Percentiles rank a stretch among this genome's conserved stretches.
These are phyloP conservation scores for Colletotrichum noveboracense DNA, from an alignment of 2,329 filamentous ascomycete species.

Conservation along the genomic window DNA sequence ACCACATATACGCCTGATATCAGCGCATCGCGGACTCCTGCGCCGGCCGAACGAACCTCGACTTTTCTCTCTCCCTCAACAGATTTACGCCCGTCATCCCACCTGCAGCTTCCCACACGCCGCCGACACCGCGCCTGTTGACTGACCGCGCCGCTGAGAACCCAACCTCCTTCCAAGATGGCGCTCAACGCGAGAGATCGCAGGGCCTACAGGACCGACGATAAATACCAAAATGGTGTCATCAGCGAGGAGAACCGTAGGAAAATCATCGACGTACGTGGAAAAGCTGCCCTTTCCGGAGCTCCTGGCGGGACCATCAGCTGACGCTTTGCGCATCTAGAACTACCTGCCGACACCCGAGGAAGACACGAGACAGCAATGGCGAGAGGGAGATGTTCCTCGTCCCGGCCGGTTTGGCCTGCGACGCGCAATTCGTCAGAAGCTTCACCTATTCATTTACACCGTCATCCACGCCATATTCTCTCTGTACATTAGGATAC, in stretches of 20 bases:
- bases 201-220: constrained; percentile 45
- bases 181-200: constrained; percentile 35
- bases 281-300: neutral
- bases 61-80: constrained; percentile 4
- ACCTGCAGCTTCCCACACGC: neutral
- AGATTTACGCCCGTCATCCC: constrained; percentile 2
- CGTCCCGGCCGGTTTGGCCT: constrained; percentile 57
- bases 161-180: constrained; percentile 27
- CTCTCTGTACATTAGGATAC: constrained; percentile 83
- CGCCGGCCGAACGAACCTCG: neutral
- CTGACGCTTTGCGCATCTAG: constrained; percentile 22
- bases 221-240: constrained; percentile 35
- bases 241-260: constrained; percentile 40
- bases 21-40: neutral
- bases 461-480: constrained; percentile 80
- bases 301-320: neutral
- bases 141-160: constrained; percentile 1
- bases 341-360: constrained; percentile 28
- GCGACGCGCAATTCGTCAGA: constrained; percentile 64
- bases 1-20: neutral
- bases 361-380: constrained; percentile 1
- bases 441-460: constrained; percentile 72
- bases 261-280: constrained; percentile 39
- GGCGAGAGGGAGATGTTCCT: constrained; percentile 25
- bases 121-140: neutral